Percentiles rank a stretch among this genome's conserved stretches.
Conservation (phyloP, 2,329 filamentous ascomycete species). For the Neurospora sp. region DNA sequence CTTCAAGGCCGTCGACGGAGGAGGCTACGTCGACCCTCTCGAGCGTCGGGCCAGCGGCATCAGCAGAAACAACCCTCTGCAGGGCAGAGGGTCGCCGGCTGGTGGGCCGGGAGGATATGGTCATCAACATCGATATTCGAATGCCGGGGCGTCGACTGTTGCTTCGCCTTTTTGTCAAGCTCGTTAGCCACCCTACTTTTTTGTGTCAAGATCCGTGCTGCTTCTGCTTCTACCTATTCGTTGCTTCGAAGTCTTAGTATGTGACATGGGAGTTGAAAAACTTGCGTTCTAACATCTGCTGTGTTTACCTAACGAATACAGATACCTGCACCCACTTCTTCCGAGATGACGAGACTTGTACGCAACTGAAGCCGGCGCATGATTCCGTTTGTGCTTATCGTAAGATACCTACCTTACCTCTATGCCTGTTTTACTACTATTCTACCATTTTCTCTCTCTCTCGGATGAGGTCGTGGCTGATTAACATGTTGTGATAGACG, state of each 20-base stretch:
- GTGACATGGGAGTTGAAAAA: background rate
- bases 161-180: conserved; percentile 13
- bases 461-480: background rate
- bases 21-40: conserved; percentile 4
- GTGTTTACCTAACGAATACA: background rate
- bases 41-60: conserved; percentile 4
- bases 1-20: conserved; percentile 11
- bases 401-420: conserved; percentile 3
- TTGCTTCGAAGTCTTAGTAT: background rate
- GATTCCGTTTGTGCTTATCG: conserved; percentile 15
- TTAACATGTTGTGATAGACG: conserved; percentile 6
- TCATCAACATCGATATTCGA: conserved; percentile 7
- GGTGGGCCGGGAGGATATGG: conserved; percentile 8
- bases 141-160: conserved; percentile 3
- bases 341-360: conserved; percentile 12
- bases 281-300: background rate
- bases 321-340: conserved; percentile 15
- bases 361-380: conserved; percentile 14
- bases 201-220: background rate
- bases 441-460: background rate
- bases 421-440: background rate
- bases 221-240: no score
- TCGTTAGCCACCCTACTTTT: conserved; percentile 5
- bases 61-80: background rate
- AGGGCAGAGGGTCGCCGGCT: conserved; percentile 1